Evolutionary conservation across 106 monocot genomes (phyloP).

Genomic region (Triglochin maritima): DNA sequence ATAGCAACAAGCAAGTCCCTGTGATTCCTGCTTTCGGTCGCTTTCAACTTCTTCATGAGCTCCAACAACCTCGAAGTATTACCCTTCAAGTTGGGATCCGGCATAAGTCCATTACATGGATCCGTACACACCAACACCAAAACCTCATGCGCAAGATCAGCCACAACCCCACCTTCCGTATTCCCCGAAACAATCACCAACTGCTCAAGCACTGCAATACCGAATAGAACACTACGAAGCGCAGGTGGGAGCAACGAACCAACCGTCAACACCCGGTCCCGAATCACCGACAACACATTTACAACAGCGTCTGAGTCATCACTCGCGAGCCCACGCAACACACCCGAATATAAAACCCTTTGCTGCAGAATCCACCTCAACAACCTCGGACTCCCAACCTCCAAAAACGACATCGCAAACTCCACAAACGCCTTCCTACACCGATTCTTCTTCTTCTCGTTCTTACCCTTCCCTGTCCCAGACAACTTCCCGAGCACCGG

Average conservation of each 20-base stretch:
- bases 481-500: conserved; percentile 45
- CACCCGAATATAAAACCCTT: conserved; percentile 62
- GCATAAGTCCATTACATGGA: conserved; percentile 89
- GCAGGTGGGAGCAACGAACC: conserved; percentile 59
- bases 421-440: conserved; percentile 53
- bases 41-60: conserved; percentile 88
- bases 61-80: conserved; percentile 68
- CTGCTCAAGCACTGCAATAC: conserved; percentile 83
- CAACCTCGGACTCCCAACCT: conserved; percentile 71
- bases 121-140: conserved; percentile 82
- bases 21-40: conserved; percentile 51
- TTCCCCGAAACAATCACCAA: conserved; percentile 66
- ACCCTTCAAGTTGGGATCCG: conserved; percentile 48
- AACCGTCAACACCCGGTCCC: conserved; percentile 44
- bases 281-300: conserved; percentile 41
- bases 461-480: conserved; percentile 25
- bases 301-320: conserved; percentile 62
- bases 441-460: conserved; percentile 25
- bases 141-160: conserved; percentile 79
- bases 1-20: conserved; percentile 66
- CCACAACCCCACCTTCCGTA: conserved; percentile 31
- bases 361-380: conserved; percentile 79
- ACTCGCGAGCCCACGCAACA: conserved; percentile 45
- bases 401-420: conserved; percentile 83
- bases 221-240: conserved; percentile 80